phyloP scores from a whole-genome alignment of 2,329 filamentous ascomycete genomes.

The Bipolaris victoriae region DNA sequence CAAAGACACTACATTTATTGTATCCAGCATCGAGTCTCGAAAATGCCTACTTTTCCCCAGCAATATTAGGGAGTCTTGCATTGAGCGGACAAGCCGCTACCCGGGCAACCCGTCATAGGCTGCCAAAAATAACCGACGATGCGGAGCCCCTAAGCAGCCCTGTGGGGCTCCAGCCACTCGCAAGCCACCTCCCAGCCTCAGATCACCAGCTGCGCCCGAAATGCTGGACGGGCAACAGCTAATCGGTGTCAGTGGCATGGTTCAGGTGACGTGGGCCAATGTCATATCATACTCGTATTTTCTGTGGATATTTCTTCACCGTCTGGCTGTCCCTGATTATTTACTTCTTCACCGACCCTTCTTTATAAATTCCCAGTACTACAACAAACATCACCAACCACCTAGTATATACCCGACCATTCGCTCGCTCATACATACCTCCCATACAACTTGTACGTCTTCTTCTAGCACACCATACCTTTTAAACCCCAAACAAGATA shows the following conservation, averaged over 20 bases:
- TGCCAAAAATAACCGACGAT: constrained; percentile 24
- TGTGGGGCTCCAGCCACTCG: constrained; percentile 21
- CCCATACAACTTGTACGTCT: background rate
- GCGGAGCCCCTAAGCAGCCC: constrained; percentile 25
- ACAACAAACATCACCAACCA: background rate
- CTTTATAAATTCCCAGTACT: background rate
- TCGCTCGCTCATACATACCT: no score
- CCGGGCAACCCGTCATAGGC: constrained; percentile 12
- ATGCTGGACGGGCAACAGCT: background rate
- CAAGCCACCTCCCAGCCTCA: constrained; percentile 15
- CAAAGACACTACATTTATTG: background rate
- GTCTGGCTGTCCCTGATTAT: background rate
- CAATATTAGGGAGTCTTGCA: background rate
- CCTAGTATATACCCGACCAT: background rate
- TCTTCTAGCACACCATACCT: no score
- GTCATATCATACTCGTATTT: background rate
- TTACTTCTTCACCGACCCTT: background rate
- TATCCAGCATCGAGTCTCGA: background rate
- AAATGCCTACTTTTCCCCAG: background rate
- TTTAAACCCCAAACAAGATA: no score
- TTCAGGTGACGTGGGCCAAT: constrained; percentile 14
- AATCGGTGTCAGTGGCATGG: constrained; percentile 4
- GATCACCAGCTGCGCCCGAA: constrained; percentile 10
- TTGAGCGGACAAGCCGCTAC: background rate
- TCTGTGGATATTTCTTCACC: constrained; percentile 6